These are phyloP conservation scores for Tolypocladium sp. DNA, from an alignment of 2,329 filamentous ascomycete genomes.

Conservation along the genomic window DNA sequence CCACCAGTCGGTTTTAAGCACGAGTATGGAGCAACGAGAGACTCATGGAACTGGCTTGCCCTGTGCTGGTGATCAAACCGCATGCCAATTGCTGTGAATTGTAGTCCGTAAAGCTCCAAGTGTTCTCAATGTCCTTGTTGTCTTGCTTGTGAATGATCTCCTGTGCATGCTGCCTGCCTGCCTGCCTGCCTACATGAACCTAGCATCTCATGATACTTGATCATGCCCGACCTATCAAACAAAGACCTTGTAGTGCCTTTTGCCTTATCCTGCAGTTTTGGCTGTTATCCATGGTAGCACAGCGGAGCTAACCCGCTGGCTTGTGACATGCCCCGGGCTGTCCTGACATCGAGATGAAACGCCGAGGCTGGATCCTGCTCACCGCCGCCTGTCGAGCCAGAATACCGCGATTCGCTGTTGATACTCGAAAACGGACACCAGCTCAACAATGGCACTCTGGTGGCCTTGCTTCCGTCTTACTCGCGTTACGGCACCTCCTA, in stretches of 20 bases:
- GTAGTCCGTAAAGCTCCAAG: too few species aligned
- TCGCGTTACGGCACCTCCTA: not conserved
- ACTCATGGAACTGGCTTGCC: not conserved
- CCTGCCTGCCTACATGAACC: not conserved
- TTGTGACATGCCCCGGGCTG: not conserved
- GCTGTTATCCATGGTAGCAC: not conserved
- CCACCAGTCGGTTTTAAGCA: not conserved
- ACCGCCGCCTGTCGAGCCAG: not conserved
- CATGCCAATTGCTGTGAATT: not conserved
- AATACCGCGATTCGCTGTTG: not conserved
- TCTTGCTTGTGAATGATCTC: not conserved
- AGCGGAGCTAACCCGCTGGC: not conserved
- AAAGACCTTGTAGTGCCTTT: not conserved
- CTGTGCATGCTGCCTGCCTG: not conserved
- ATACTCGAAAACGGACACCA: not conserved
- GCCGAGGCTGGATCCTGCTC: not conserved
- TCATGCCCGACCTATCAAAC: not conserved
- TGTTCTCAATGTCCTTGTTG: not conserved
- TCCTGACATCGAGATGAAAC: not conserved
- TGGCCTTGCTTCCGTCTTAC: not conserved
- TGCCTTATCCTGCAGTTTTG: not conserved
- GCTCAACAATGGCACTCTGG: not conserved
- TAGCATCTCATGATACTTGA: not conserved
- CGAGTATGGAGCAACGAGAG: not conserved
- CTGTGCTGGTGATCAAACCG: not conserved